Evolutionary conservation across 345 rosid species (phyloP).

Genomic region (Hibiscus mutabilis): DNA sequence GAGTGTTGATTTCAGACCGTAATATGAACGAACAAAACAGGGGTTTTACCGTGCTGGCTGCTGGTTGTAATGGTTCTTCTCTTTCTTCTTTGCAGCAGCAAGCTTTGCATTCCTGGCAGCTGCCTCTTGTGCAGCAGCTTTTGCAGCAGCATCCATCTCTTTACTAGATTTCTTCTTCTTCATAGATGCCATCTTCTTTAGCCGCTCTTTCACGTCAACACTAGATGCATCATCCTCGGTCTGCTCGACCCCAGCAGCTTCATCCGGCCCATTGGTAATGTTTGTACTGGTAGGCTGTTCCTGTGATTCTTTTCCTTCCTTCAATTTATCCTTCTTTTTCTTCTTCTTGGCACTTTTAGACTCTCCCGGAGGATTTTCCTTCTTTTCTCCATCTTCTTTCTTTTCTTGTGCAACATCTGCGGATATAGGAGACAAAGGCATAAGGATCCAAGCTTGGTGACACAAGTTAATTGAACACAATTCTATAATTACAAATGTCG

Average conservation of each 20-base stretch:
- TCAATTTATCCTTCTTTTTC: constrained; percentile 35
- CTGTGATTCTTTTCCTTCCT: constrained; percentile 13
- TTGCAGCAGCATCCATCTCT: constrained; percentile 48
- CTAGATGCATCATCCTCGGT: constrained; percentile 35
- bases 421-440: neutral
- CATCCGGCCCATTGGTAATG: constrained; percentile 24
- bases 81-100: constrained; percentile 75
- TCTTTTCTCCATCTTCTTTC: neutral
- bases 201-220: constrained; percentile 47
- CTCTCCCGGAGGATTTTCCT: constrained; percentile 35
- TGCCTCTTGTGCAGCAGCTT: constrained; percentile 64
- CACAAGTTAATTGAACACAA: neutral
- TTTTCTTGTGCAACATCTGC: neutral
- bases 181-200: constrained; percentile 21
- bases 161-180: constrained; percentile 6
- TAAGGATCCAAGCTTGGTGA: neutral
- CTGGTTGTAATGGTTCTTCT: constrained; percentile 72
- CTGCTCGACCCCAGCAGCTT: constrained; percentile 26
- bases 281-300: constrained; percentile 27
- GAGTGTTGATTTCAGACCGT: constrained; percentile 21
- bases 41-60: constrained; percentile 52
- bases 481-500: neutral
- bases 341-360: neutral
- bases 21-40: constrained; percentile 18
- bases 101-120: constrained; percentile 68